These are phyloP conservation scores for Copromyces sp. DNA, from an alignment of 495 filamentous ascomycete genomes.

Conservation along the genomic window DNA sequence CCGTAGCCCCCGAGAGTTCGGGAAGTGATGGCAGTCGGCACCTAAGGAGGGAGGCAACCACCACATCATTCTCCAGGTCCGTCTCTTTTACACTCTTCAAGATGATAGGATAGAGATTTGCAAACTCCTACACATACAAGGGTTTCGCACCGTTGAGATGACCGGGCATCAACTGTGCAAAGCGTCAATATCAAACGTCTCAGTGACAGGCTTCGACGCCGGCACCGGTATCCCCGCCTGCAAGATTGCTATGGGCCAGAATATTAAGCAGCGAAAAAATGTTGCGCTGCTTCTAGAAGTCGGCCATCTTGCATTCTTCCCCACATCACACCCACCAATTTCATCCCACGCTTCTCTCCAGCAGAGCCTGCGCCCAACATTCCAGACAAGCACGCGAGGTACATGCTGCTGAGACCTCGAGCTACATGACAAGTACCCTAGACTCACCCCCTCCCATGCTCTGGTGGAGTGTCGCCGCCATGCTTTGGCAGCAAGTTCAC, in stretches of 20 bases:
- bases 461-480: conserved; percentile 18
- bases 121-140: not conserved
- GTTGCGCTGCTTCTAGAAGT: not conserved
- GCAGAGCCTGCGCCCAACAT: conserved; percentile 15
- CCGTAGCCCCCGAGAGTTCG: not conserved
- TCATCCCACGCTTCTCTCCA: conserved; percentile 16
- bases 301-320: conserved; percentile 2
- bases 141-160: not conserved
- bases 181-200: not conserved
- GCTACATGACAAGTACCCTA: conserved; percentile 5
- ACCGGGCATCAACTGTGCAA: not conserved
- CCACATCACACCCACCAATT: conserved; percentile 7
- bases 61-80: not conserved
- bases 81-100: not conserved
- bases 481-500: conserved; percentile 7
- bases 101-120: not conserved
- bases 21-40: not conserved
- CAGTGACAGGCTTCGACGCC: not conserved
- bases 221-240: not conserved
- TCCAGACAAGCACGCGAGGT: conserved; percentile 10
- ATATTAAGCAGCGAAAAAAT: not conserved
- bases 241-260: not conserved
- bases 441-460: conserved; percentile 11
- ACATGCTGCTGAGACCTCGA: conserved; percentile 6
- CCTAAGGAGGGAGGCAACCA: not conserved